Evolutionary conservation across 1,284 basidiomycete genomes (phyloP), one percentile per base, ranked within the genome.

Genomic region (Sporisorium reilianum): DNA sequence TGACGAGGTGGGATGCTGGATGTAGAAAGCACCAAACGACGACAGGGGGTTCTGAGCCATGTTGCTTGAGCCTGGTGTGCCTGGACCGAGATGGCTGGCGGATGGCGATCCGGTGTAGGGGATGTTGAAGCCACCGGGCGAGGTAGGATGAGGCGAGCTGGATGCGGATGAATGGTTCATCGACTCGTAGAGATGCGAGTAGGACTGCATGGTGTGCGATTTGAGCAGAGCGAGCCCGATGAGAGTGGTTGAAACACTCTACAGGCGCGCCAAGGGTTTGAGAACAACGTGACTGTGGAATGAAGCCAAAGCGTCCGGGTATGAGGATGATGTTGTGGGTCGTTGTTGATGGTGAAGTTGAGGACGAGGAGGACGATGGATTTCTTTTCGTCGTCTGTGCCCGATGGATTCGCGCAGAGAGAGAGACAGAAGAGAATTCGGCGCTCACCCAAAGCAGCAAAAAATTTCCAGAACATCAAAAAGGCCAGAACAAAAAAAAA

Each of bases 21-120:
- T 68, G 55, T 75, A 75, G 61, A 75, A 75, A 25, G 73, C 64
- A 55, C 73, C 73, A 44, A 71, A 66, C 14, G 73, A 67, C 11
- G 73, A 67, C n/a, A 64, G 28, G 32, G 65, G 64, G 34, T 60
- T 73, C 3, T 55, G 56, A 6, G 61, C 49, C 12, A 64, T 50
- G 36, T 42, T 41, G 49, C 58, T 58, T 3, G 72, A 65, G 5
- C 40, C 56, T 22, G 72, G 49, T 6, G 58, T 56, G 20, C 40
- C 32, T 16, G 65, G 52, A 18, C 61, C 57, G 16, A 68, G 40
- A 38, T 64, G 64, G 54, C 41, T 52, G 12, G 59, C 56, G 23
- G 70, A 73, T 28, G 70, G 72, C 14, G 62, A 65, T 10, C 56
- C 67, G 10, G 67, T 56, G 55, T 75, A 71, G 16, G 73, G 64